phyloP scores from a whole-genome alignment of 257 asterid species.

The Misopates orontium region DNA sequence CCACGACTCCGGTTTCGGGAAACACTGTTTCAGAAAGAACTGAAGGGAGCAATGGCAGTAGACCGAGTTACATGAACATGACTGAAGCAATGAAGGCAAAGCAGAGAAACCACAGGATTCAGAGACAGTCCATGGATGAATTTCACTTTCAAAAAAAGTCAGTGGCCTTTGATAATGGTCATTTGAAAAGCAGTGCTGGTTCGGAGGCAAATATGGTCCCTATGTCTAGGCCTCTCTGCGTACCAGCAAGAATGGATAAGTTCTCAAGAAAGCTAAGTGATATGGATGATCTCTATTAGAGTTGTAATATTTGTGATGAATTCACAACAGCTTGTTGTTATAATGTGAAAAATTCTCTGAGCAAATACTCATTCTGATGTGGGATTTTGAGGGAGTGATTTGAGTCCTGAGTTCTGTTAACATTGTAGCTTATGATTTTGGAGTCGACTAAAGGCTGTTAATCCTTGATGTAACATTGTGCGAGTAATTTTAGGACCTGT shows the following conservation, averaged over 20 bases:
- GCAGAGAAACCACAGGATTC: constrained; percentile 61
- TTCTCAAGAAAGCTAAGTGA: constrained; percentile 37
- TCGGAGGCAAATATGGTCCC: not conserved
- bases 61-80: constrained; percentile 84
- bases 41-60: constrained; percentile 50
- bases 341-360: not conserved
- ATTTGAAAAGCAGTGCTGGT: constrained; percentile 45
- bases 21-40: constrained; percentile 56
- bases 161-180: constrained; percentile 37
- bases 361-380: no score
- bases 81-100: constrained; percentile 89
- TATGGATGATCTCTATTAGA: constrained; percentile 32
- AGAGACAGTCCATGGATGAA: constrained; percentile 74
- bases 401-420: no score
- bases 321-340: constrained; percentile 66
- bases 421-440: no score
- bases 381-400: no score
- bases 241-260: constrained; percentile 32
- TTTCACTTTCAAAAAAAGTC: constrained; percentile 67
- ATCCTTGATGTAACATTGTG: no score
- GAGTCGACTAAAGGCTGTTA: no score
- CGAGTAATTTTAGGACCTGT: no score
- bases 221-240: constrained; percentile 35
- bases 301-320: constrained; percentile 10
- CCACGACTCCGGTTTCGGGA: constrained; percentile 57